A percentile compares a stretch with the other conserved stretches of the same genome.
These are phyloP conservation scores for Metarhizium sp. DNA, from an alignment of 2,329 filamentous ascomycete species.

Conservation along the genomic window DNA sequence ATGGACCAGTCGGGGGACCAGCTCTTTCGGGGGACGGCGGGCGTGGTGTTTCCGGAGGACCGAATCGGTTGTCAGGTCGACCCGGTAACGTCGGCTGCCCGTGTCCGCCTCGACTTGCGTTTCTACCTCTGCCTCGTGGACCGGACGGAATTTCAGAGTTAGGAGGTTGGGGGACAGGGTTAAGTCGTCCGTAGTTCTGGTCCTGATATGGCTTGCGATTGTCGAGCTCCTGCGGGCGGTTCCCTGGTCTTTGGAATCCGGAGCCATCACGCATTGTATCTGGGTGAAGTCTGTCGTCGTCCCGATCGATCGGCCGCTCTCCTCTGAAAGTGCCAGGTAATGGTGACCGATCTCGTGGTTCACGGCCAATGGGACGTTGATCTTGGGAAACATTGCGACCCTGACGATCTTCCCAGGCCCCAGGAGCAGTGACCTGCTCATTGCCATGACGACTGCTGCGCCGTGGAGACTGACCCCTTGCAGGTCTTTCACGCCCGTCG, in stretches of 20 bases:
- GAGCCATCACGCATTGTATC: constrained; percentile 32
- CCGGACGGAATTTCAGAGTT: constrained; percentile 43
- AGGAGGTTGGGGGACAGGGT: constrained; percentile 33
- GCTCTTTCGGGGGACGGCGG: constrained; percentile 37
- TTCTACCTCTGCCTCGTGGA: constrained; percentile 41
- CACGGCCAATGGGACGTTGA: constrained; percentile 19
- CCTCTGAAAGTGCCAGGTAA: constrained; percentile 18
- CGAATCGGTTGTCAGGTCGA: constrained; percentile 34
- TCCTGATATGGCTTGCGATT: constrained; percentile 45
- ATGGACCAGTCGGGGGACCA: constrained; percentile 39
- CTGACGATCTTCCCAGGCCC: constrained; percentile 36
- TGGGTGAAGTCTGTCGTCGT: constrained; percentile 17
- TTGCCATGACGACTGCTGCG: constrained; percentile 22
- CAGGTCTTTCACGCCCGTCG: constrained; percentile 32
- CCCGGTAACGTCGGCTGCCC: constrained; percentile 23
- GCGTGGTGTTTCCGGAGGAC: constrained; percentile 28
- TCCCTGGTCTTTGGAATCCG: constrained; percentile 26
- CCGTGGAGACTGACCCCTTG: constrained; percentile 40
- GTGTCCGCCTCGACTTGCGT: constrained; percentile 27
- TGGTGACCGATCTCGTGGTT: constrained; percentile 24
- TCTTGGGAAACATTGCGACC: constrained; percentile 30
- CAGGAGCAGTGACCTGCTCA: constrained; percentile 23
- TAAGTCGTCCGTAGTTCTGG: constrained; percentile 54
- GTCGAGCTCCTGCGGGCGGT: constrained; percentile 35
- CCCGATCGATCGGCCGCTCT: constrained; percentile 31